Percentiles rank a stretch among this genome's conserved stretches.
These are phyloP conservation scores for Microbotryum lychnidis-dioicae DNA, from an alignment of 1,284 basidiomycete species.

Conservation along the genomic window DNA sequence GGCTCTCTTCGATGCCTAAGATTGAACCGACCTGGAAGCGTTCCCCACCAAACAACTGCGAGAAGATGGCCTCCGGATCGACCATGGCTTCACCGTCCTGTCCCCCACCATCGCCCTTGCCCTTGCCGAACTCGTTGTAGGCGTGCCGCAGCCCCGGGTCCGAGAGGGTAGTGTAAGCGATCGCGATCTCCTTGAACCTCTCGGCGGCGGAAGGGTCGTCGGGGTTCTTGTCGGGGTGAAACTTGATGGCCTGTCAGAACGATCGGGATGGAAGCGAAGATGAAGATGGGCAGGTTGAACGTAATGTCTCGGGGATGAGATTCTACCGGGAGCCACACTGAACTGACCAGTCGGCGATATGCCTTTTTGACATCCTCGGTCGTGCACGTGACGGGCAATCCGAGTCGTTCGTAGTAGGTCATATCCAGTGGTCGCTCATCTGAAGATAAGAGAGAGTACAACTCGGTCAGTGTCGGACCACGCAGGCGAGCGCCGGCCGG, in stretches of 20 bases:
- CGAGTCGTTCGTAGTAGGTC: constrained; percentile 73
- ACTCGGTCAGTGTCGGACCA: not conserved
- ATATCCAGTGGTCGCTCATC: constrained; percentile 84
- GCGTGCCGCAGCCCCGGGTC: constrained; percentile 55
- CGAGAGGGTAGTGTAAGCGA: constrained; percentile 53
- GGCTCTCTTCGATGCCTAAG: not conserved
- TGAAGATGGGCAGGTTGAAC: constrained; percentile 45
- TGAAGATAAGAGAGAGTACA: constrained; percentile 64
- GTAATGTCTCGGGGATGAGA: not conserved
- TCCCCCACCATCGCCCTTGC: constrained; percentile 21
- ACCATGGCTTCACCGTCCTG: constrained; percentile 40
- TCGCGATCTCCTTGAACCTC: constrained; percentile 45
- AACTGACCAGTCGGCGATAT: constrained; percentile 82
- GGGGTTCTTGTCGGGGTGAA: constrained; percentile 67
- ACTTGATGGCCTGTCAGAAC: constrained; percentile 31
- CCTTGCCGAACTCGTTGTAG: constrained; percentile 33
- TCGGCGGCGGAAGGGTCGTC: constrained; percentile 79
- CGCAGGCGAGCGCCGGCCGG: constrained; percentile 13
- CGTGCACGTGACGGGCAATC: constrained; percentile 63
- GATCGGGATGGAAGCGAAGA: constrained; percentile 70
- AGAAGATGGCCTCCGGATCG: constrained; percentile 83
- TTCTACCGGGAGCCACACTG: constrained; percentile 37
- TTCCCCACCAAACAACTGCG: constrained; percentile 69
- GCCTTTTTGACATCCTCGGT: constrained; percentile 90
- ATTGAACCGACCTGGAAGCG: constrained; percentile 33